Percentiles rank a stretch among this genome's conserved stretches.
These are phyloP conservation scores for Macrotyloma uniflorum DNA, from an alignment of 306 rosid genomes.

Conservation along the genomic window DNA sequence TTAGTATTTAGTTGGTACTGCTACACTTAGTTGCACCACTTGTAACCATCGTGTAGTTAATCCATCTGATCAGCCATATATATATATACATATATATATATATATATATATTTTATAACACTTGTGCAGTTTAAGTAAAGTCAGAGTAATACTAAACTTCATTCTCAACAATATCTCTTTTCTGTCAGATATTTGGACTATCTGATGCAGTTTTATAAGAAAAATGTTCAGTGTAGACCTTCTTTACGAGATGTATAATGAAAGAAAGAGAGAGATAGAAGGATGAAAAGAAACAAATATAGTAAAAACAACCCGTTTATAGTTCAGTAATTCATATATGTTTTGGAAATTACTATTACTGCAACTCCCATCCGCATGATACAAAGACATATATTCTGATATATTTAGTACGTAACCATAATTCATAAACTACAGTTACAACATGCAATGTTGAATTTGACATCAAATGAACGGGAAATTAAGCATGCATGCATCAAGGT, in stretches of 20 bases:
- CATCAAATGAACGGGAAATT: constrained; percentile 8
- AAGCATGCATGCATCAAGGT: neutral
- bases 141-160: neutral
- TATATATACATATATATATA: neutral
- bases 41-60: neutral
- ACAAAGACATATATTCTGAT: neutral
- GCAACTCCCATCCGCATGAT: too few relatives aligned
- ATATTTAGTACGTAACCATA: neutral
- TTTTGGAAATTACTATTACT: too few relatives aligned
- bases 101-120: too few relatives aligned
- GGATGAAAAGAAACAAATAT: neutral
- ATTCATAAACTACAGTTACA: neutral
- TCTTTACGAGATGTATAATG: too few relatives aligned
- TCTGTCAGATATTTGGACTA: neutral
- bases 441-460: neutral
- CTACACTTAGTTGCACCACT: neutral
- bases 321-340: too few relatives aligned
- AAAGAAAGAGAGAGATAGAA: too few relatives aligned
- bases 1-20: neutral
- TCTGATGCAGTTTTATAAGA: neutral
- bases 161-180: neutral
- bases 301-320: too few relatives aligned
- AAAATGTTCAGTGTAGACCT: too few relatives aligned
- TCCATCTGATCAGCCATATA: neutral
- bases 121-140: too few relatives aligned